These are phyloP conservation scores for Rhododendron henanense DNA, from an alignment of 148 eudicot genomes.

Conservation along the genomic window DNA sequence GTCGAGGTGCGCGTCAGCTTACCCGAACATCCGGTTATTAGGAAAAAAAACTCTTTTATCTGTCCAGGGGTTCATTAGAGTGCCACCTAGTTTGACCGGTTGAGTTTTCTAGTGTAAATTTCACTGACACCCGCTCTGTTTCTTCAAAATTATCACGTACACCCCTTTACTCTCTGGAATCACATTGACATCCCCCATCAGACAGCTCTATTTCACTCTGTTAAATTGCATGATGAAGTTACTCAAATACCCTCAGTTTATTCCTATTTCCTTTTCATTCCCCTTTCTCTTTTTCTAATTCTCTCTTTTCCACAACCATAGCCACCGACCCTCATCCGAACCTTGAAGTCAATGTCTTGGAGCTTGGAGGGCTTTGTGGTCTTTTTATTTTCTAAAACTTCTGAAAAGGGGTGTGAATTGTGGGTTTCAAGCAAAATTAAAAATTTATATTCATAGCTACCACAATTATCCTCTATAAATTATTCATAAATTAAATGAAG, in stretches of 20 bases:
- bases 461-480: too few species aligned
- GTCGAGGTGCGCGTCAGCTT: fast-evolving
- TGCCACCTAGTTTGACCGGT: not conserved
- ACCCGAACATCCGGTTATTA: too few species aligned
- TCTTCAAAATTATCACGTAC: not conserved
- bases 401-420: too few species aligned
- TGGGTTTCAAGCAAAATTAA: too few species aligned
- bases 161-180: not conserved
- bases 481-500: too few species aligned
- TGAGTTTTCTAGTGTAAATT: not conserved
- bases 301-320: not conserved
- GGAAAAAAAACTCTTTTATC: too few species aligned
- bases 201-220: not conserved
- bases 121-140: not conserved
- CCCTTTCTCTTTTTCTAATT: not conserved
- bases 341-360: too few species aligned
- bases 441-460: too few species aligned
- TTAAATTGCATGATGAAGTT: not conserved
- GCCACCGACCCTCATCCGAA: not conserved
- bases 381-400: too few species aligned
- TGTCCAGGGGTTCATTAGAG: not conserved
- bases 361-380: too few species aligned
- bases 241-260: not conserved
- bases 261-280: not conserved
- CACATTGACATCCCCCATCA: not conserved